A percentile compares a stretch with the other conserved stretches of the same genome.
phyloP scores from a whole-genome alignment of 192 early-diverging fungal genomes.

The Podila epicladia region DNA sequence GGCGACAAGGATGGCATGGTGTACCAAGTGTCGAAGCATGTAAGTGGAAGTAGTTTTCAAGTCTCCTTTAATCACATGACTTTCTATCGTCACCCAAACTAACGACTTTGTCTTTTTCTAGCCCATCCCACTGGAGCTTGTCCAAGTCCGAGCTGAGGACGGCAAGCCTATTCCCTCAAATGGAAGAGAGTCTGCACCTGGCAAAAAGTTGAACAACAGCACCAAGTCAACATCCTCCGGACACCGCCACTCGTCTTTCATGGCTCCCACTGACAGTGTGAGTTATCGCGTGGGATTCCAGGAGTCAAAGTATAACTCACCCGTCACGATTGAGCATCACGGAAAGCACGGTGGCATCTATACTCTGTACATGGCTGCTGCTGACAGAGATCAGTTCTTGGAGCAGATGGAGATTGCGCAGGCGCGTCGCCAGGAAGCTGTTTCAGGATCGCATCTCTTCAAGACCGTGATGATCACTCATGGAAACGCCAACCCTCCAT shows the following conservation, averaged over 20 bases:
- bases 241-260: constrained; percentile 36
- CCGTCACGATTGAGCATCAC: constrained; percentile 43
- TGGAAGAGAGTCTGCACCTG: constrained; percentile 23
- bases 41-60: constrained; percentile 3
- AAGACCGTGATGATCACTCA: constrained; percentile 37
- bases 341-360: constrained; percentile 35
- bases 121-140: constrained; percentile 84
- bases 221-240: constrained; percentile 39
- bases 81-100: too few species aligned
- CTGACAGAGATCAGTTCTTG: constrained; percentile 33
- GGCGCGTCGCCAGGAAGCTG: constrained; percentile 44
- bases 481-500: constrained; percentile 31
- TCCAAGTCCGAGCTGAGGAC: constrained; percentile 68
- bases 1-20: constrained; percentile 66
- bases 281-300: constrained; percentile 38
- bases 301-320: constrained; percentile 32
- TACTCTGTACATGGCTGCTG: constrained; percentile 28
- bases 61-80: background rate
- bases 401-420: constrained; percentile 44
- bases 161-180: constrained; percentile 20
- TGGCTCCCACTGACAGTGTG: background rate
- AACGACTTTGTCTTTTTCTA: constrained; percentile 34
- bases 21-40: constrained; percentile 52
- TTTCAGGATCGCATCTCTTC: constrained; percentile 40
- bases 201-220: constrained; percentile 32